Evolutionary conservation across 176 grass and related monocot species (phyloP), one percentile per base, ranked within the genome.

Genomic region (sorghum (Sorghum bicolor)): DNA sequence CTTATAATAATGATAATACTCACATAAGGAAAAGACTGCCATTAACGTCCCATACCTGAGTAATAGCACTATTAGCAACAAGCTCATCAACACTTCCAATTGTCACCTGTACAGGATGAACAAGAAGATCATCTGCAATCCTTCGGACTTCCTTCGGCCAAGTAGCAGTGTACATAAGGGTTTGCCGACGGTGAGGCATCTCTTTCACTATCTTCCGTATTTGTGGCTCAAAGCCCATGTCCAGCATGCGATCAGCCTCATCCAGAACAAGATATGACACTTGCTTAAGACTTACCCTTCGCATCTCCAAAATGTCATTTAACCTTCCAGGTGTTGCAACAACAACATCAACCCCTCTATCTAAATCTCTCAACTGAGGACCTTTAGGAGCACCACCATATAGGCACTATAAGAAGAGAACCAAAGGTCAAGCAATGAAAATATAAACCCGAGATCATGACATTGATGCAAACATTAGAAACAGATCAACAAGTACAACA

Each of bases 91-190:
- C 91, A 25, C 91, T 89, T 79, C 96, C 96, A 84, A 99, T 99
- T 28, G 94, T 99, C 72, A 99, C 96, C 71, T 99, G 96, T 72
- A 99, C 73, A 99, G 93, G 93, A 82, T 85, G 80, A 81, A 89
- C 87, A 81, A 99, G 93, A 82, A 99, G 83, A 85, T 99, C 96
- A 17, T 85, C 83, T 74, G 96, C 96, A 88, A 99, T 99, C 68
- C 81, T 90, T 70, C 91, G 70, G 11, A 99, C 96, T 83, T 99
- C 96, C 77, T 99, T 99, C 12, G 96, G 96, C 96, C 96, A 99
- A 31, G 96, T 96, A 83, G 96, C 96, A 82, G 96, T 99, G 61
- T 94, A 99, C 96, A 99, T 99, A 80, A 99, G 93, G n/a, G 96
- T 99, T 85, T 99, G 96, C 22, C 91, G 87, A 80, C 78, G 58